phyloP scores from a whole-genome alignment of 2,329 filamentous ascomycete species.

The Capronia coronata region DNA sequence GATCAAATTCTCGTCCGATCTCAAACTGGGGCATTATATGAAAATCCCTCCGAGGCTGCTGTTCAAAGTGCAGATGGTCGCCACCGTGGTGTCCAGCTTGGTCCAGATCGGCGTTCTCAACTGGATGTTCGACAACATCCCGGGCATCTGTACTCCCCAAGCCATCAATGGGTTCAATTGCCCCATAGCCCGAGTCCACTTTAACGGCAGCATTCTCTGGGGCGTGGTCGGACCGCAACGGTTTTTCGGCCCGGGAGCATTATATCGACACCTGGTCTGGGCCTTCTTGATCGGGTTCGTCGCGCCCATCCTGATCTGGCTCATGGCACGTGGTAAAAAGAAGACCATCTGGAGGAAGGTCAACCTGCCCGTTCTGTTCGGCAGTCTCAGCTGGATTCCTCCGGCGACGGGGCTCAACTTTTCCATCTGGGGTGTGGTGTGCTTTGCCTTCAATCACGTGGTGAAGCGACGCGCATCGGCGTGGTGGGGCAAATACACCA shows the following conservation, averaged over 20 bases:
- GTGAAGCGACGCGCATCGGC: constrained; percentile 61
- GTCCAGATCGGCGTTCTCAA: constrained; percentile 81
- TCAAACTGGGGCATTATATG: constrained; percentile 65
- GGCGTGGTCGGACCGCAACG: constrained; percentile 75
- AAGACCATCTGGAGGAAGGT: constrained; percentile 65
- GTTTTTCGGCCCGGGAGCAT: constrained; percentile 70
- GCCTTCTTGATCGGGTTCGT: constrained; percentile 72
- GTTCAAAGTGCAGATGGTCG: constrained; percentile 54
- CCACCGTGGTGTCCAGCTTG: constrained; percentile 62
- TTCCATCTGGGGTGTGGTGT: constrained; percentile 77
- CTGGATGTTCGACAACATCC: constrained; percentile 79
- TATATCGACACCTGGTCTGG: constrained; percentile 72
- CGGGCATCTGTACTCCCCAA: constrained; percentile 66
- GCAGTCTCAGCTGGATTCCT: constrained; percentile 77
- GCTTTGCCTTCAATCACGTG: constrained; percentile 71
- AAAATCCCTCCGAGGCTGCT: constrained; percentile 57
- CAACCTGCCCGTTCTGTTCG: constrained; percentile 76
- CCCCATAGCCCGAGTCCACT: constrained; percentile 78
- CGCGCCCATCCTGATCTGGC: constrained; percentile 67
- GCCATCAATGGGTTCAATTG: constrained; percentile 86
- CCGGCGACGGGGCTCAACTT: constrained; percentile 82
- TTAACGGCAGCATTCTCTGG: constrained; percentile 86
- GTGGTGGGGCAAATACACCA: constrained; percentile 90
- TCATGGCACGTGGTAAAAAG: constrained; percentile 54
- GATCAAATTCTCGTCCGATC: constrained; percentile 78